Evolutionary conservation across 805 yeast species (phyloP).

Genomic region (Ogataea chonburiensis): DNA sequence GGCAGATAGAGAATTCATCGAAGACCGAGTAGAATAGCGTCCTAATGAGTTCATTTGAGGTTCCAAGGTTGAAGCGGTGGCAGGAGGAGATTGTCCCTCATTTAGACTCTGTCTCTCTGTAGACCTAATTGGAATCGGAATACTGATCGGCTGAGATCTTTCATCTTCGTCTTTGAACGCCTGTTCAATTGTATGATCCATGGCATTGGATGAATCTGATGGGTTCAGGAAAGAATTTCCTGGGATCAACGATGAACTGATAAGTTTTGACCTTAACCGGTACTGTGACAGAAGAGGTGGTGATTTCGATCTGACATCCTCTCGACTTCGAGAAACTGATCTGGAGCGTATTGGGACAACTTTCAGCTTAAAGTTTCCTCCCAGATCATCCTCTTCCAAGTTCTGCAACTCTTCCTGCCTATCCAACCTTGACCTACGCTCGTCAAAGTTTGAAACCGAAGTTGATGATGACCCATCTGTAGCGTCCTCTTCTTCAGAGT

Average conservation of each 20-base stretch:
- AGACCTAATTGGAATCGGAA: background rate
- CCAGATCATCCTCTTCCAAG: slow-evolving; percentile 25
- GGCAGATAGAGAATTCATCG: slow-evolving; percentile 16
- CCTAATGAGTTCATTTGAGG: slow-evolving; percentile 6
- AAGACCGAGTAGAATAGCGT: slow-evolving; percentile 20
- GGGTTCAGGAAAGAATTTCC: slow-evolving; percentile 17
- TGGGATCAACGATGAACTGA: slow-evolving; percentile 25
- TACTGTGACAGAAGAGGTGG: slow-evolving; percentile 23
- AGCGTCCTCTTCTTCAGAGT: slow-evolving; percentile 6
- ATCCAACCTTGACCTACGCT: slow-evolving; percentile 13
- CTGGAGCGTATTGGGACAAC: slow-evolving; percentile 32
- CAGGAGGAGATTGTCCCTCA: slow-evolving; percentile 1
- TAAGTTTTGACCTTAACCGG: slow-evolving; percentile 21
- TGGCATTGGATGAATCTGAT: slow-evolving; percentile 21
- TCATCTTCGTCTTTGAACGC: slow-evolving; percentile 14
- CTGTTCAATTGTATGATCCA: slow-evolving; percentile 26
- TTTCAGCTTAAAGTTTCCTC: slow-evolving; percentile 28
- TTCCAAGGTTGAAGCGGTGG: slow-evolving; percentile 2
- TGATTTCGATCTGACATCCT: slow-evolving; percentile 19
- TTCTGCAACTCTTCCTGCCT: slow-evolving; percentile 9
- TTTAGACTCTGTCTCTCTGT: too few species aligned
- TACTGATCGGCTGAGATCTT: background rate
- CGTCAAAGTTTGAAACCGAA: slow-evolving; percentile 1
- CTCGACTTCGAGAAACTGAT: slow-evolving; percentile 22
- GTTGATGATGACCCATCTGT: slow-evolving; percentile 6